Evolutionary conservation across 495 filamentous ascomycete genomes (phyloP).

Genomic region (Bathelium albidoporum): DNA sequence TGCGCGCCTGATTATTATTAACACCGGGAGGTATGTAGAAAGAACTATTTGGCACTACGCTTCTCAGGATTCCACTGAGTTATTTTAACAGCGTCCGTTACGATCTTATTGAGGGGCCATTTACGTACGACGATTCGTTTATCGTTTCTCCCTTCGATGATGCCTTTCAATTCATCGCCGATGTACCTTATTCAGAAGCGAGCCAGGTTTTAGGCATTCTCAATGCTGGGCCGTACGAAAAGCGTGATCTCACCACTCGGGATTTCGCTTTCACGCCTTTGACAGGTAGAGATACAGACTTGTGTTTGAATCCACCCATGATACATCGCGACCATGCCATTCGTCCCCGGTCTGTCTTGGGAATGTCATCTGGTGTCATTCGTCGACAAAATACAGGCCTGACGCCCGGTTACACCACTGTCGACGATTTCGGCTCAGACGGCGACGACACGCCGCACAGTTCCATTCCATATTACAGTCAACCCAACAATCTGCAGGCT

Average conservation of each 20-base stretch:
- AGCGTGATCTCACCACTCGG: conserved; percentile 25
- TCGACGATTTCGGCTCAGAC: conserved; percentile 34
- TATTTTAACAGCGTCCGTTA: too few species aligned
- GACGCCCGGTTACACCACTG: conserved; percentile 34
- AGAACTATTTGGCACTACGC: too few species aligned
- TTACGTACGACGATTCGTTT: conserved; percentile 32
- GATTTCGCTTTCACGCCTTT: conserved; percentile 27
- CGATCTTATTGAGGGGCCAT: conserved; percentile 34
- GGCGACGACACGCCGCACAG: conserved; percentile 33
- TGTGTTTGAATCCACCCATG: conserved; percentile 33
- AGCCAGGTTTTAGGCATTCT: conserved; percentile 30
- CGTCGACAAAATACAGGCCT: conserved; percentile 32
- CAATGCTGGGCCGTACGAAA: conserved; percentile 35
- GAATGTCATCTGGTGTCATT: conserved; percentile 16
- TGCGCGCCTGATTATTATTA: conserved; percentile 31
- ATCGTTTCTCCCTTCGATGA: conserved; percentile 33
- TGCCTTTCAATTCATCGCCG: conserved; percentile 28
- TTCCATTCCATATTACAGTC: conserved; percentile 18
- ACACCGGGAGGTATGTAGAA: conserved; percentile 31
- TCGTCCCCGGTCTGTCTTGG: neutral
- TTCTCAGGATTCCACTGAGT: too few species aligned
- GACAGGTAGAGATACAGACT: conserved; percentile 28
- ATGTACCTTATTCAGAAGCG: conserved; percentile 26
- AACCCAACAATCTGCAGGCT: conserved; percentile 23
- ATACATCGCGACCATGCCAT: conserved; percentile 10